Base-by-base conservation (phyloP, 2,329 filamentous ascomycete species). In the Trichoderma citrinoviride region DNA sequence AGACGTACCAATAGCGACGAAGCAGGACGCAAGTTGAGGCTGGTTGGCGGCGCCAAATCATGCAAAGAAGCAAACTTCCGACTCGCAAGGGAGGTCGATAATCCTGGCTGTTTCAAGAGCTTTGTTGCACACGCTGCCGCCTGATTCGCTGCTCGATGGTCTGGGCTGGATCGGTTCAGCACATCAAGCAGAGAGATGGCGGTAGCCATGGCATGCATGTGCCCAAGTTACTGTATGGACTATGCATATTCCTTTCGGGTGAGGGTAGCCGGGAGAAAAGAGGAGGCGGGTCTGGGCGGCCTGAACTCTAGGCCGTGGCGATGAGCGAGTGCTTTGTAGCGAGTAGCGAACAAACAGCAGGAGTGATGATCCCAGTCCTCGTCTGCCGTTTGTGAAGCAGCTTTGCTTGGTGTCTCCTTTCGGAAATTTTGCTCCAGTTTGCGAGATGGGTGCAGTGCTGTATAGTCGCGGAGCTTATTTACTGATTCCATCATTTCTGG, bases 11-110 rank as follows among this genome's bases (percentile, higher is more conserved):
- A 50, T 60, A 47, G 56, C 33, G 6, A 41, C 44, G 29, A 60
- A 33, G 56, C 29, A 47, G 27, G 37, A 60, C 23, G 56, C 44
- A 41, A 40, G 21, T 2, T n/a, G 33, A 60, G 56, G 56, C 56
- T 60, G 29, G 52, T 21, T 55, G 33, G 33, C 37, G 33, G 44
- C 56, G 56, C 56, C 56, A 60, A 50, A 33, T 44, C 14, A 61
- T 61, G 58, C 58, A 52, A 23, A 50, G 46, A 17, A 52, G 57
- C 57, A 52, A 61, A 52, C 47, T 52, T 43, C 52, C 37, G 47
- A 19, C 44, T 40, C 56, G 21, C 19, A 40, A n/a, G 56, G 29
- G 44, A 40, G n/a, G 29, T 12, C 17, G 19, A 37, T 19, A 29
- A 61, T 33, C 58, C 58, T 50, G 52, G 58, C 47, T 61, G 57